Evolutionary conservation across 306 rosid species (phyloP).

Genomic region (Sphenostylis stenocarpa): DNA sequence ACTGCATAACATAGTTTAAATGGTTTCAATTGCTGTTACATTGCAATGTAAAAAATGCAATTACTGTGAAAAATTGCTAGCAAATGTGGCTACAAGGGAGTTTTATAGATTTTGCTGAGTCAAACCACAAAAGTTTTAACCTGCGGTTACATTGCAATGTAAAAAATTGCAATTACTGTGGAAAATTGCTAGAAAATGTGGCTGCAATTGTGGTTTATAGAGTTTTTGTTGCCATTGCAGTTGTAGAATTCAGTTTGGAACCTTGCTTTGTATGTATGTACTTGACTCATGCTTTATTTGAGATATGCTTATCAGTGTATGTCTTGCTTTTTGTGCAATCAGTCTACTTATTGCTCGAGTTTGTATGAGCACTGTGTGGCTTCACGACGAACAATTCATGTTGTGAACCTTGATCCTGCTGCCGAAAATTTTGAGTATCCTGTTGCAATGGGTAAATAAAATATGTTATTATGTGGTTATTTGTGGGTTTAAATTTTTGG

Average conservation of each 20-base stretch:
- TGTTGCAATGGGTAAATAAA: conserved; percentile 71
- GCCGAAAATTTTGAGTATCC: conserved; percentile 97
- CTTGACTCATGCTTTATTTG: background rate
- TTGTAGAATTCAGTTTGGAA: background rate
- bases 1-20: background rate
- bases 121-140: too few species aligned
- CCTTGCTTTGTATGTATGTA: background rate
- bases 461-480: background rate
- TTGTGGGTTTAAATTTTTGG: background rate
- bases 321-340: conserved; percentile 4
- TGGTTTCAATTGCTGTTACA: background rate
- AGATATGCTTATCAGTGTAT: conserved; percentile 4
- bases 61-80: background rate
- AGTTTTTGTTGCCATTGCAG: too few species aligned
- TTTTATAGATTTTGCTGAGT: too few species aligned
- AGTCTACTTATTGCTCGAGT: conserved; percentile 89
- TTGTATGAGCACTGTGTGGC: conserved; percentile 65
- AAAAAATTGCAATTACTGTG: too few species aligned
- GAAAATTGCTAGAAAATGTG: background rate
- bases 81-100: too few species aligned
- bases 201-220: background rate
- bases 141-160: background rate
- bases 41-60: background rate
- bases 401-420: conserved; percentile 92
- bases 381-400: conserved; percentile 49